Evolutionary conservation across 768 basidiomycete species (phyloP).

Genomic region (Austroboletus eburneus): DNA sequence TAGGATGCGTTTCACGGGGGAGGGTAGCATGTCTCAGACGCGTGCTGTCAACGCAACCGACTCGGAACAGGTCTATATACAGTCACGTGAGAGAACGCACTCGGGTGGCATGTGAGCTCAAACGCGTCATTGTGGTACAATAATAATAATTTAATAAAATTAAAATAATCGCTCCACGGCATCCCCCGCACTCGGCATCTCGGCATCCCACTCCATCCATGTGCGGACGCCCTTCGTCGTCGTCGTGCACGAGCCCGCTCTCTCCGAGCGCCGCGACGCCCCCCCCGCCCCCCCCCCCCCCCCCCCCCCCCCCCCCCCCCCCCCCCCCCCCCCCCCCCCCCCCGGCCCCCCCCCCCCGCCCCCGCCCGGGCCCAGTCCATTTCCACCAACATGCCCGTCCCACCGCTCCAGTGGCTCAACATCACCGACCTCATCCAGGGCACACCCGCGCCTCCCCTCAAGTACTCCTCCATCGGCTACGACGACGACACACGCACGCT

Average conservation of each 20-base stretch:
- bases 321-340: conserved; percentile 9
- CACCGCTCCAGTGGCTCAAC: conserved; percentile 61
- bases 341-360: conserved; percentile 11
- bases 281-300: conserved; percentile 2
- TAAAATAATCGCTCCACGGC: no score
- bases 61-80: background rate
- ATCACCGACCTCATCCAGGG: conserved; percentile 55
- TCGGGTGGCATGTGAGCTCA: background rate
- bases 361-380: conserved; percentile 42
- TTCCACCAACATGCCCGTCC: conserved; percentile 45
- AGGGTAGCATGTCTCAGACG: conserved; percentile 13
- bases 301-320: background rate
- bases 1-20: conserved; percentile 34
- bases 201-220: conserved; percentile 4
- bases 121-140: no score
- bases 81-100: background rate
- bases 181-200: no score
- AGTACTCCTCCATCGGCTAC: conserved; percentile 67
- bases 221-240: conserved; percentile 15
- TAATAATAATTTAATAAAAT: no score
- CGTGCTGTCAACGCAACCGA: background rate
- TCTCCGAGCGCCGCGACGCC: conserved; percentile 22
- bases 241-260: conserved; percentile 21
- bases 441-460: conserved; percentile 54
- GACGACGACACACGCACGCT: conserved; percentile 47